Conservation (phyloP, 164 flowering plant genomes). For the Annona squamosa region DNA sequence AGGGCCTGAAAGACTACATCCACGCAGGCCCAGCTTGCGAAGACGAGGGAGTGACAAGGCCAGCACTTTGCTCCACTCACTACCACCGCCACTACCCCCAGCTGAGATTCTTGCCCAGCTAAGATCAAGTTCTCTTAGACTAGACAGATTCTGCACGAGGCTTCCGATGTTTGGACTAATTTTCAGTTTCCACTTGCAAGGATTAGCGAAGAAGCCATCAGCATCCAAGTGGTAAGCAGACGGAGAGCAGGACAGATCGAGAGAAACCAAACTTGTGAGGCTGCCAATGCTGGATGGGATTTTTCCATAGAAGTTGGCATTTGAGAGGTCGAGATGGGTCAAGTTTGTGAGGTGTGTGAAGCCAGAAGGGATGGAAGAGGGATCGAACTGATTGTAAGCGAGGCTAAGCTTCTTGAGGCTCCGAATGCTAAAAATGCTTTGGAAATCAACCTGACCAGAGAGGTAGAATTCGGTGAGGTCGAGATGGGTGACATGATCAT, state of each 20-base stretch:
- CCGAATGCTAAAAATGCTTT: background rate
- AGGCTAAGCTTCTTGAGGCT: background rate
- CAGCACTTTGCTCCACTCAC: conserved; percentile 23
- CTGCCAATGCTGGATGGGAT: conserved; percentile 25
- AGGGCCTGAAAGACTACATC: conserved; percentile 26
- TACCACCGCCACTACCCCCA: background rate
- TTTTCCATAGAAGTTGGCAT: conserved; percentile 27
- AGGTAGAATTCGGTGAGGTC: conserved; percentile 27
- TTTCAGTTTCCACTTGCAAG: conserved; percentile 10
- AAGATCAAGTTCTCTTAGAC: conserved; percentile 25
- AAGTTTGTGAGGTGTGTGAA: background rate
- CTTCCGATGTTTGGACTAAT: conserved; percentile 18
- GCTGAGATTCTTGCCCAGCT: conserved; percentile 28
- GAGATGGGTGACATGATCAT: conserved; percentile 17
- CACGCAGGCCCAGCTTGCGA: conserved; percentile 22
- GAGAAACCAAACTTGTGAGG: conserved; percentile 19
- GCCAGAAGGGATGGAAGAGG: background rate
- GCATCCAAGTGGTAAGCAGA: no score
- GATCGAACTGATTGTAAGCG: background rate
- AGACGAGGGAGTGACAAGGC: conserved; percentile 27
- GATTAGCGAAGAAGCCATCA: background rate
- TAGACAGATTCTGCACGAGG: conserved; percentile 20
- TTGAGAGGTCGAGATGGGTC: conserved; percentile 35
- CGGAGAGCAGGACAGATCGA: conserved; percentile 10
- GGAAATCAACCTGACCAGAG: conserved; percentile 2